A percentile compares a stretch with the other conserved stretches of the same genome.
phyloP scores from a whole-genome alignment of 2,329 filamentous ascomycete genomes.

The Juglanconis juglandina region DNA sequence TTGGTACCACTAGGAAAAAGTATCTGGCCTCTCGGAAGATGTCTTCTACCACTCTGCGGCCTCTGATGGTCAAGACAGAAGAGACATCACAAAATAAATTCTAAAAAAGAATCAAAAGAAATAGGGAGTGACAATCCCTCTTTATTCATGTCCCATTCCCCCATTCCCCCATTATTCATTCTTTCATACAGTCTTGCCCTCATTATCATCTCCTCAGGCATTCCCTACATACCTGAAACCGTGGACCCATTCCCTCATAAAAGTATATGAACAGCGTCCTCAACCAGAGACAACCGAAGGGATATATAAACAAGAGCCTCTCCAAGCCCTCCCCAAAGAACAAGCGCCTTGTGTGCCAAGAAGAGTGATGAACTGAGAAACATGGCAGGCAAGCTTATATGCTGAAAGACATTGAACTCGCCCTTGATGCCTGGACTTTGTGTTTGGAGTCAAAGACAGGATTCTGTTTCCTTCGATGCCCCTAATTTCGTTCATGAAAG shows the following conservation, averaged over 20 bases:
- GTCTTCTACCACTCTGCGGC: not conserved
- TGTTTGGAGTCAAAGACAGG: not conserved
- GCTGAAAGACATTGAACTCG: not conserved
- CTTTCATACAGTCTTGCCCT: conserved; percentile 6
- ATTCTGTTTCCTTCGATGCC: not conserved
- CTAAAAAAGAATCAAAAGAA: not conserved
- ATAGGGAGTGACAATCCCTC: not conserved
- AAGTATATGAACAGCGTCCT: not conserved
- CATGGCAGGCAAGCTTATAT: not conserved
- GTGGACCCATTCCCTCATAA: conserved; percentile 1
- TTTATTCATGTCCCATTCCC: not conserved
- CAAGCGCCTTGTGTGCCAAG: not conserved
- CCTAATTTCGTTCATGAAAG: not conserved
- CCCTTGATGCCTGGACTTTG: not conserved
- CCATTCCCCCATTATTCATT: not conserved
- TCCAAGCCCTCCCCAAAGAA: not conserved
- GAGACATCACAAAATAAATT: not conserved
- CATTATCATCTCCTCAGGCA: not conserved
- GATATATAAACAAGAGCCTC: not conserved
- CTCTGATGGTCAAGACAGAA: not conserved
- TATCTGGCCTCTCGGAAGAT: not conserved
- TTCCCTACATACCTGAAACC: conserved; percentile 6
- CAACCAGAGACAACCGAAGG: not conserved
- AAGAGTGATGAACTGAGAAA: not conserved
- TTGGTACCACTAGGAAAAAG: not conserved